phyloP scores from a whole-genome alignment of 2,329 filamentous ascomycete species.

The Ceratocystiopsis sp. region DNA sequence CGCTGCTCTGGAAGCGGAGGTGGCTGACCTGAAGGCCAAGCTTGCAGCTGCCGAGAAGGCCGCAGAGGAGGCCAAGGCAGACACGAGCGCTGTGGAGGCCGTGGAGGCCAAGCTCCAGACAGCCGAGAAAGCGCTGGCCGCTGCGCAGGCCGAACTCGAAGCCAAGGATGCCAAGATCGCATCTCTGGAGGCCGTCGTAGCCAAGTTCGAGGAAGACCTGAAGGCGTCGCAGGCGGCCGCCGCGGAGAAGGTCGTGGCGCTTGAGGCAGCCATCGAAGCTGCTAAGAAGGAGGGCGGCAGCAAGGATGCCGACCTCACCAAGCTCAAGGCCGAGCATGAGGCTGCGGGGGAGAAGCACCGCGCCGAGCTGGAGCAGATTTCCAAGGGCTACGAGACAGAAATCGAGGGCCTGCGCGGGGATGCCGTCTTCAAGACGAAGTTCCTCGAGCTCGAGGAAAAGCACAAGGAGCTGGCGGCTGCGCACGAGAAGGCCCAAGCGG shows the following conservation, averaged over 20 bases:
- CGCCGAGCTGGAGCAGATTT: slow-evolving; percentile 39
- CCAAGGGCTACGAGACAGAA: slow-evolving; percentile 45
- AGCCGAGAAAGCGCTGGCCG: slow-evolving; percentile 1
- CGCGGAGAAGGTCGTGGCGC: slow-evolving; percentile 25
- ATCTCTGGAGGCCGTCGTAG: slow-evolving; percentile 28
- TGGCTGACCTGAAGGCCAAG: slow-evolving; percentile 31
- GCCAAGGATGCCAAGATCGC: slow-evolving; percentile 23
- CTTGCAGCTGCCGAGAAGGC: slow-evolving; percentile 30
- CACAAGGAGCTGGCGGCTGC: slow-evolving; percentile 17
- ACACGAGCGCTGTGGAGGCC: slow-evolving; percentile 18
- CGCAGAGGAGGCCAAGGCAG: slow-evolving; percentile 22
- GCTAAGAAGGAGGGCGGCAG: slow-evolving; percentile 27
- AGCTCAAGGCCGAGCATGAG: slow-evolving; percentile 32
- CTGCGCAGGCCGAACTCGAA: slow-evolving; percentile 29
- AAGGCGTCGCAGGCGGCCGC: slow-evolving; percentile 23
- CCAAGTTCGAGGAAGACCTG: slow-evolving; percentile 9
- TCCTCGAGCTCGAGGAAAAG: slow-evolving; percentile 40
- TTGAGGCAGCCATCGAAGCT: slow-evolving; percentile 31
- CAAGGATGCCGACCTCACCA: slow-evolving; percentile 32
- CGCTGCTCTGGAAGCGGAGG: slow-evolving; percentile 32
- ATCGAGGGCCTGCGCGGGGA: slow-evolving; percentile 47
- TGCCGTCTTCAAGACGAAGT: slow-evolving; percentile 47
- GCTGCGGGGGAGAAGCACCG: slow-evolving; percentile 30
- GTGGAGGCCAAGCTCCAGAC: slow-evolving; percentile 28
- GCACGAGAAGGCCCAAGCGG: background rate